Base-by-base conservation (phyloP, 768 basidiomycete species). In the Lentinula edodes region DNA sequence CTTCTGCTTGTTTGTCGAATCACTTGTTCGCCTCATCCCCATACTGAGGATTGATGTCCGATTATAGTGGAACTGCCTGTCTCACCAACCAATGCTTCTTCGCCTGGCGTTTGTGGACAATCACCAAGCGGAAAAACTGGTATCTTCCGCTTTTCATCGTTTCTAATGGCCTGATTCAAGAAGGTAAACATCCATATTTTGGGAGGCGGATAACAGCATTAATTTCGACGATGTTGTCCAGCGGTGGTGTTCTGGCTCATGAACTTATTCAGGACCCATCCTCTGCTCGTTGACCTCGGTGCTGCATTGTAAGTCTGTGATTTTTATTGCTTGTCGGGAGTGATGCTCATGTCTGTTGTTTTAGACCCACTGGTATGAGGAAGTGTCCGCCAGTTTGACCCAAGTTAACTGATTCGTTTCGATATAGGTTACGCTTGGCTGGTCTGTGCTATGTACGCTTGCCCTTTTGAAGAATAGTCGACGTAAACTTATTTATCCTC, bases 101-200 rank as follows among this genome's bases (percentile, higher is more conserved):
- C 18, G 58, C 58, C 13, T 59, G 58, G 58, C 58, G 58, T 16
- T 48, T 59, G 35, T 59, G 58, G 58, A 59, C 45, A 4, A 51
- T 59, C 58, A 59, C 45, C 12, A 48, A 59, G n/a, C 45, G 48
- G 12, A 48, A 51, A 35, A 59, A 59, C 34, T 59, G 58, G 58
- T 48, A 34, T 18, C 45, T 59, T 8, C 58, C 58, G 6, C 45
- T 51, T 35, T 59, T 59, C 23, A 59, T 59, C 9, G 18, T 59
- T 10, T 46, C 16, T 15, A 59, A 59, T 10, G 58, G 45, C 4
- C 18, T 59, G 8, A 41, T 51, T 23, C 58, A 56, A 56, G 55
- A 56, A 43, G 55, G 55, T 56, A 20, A 38, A 12, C 18, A 10
- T 18, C 16, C 28, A 28, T 28, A 12, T 34, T 38, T 52, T 9